phyloP scores from a whole-genome alignment of 2,329 filamentous ascomycete genomes.

The Amesomyces nigricolor region DNA sequence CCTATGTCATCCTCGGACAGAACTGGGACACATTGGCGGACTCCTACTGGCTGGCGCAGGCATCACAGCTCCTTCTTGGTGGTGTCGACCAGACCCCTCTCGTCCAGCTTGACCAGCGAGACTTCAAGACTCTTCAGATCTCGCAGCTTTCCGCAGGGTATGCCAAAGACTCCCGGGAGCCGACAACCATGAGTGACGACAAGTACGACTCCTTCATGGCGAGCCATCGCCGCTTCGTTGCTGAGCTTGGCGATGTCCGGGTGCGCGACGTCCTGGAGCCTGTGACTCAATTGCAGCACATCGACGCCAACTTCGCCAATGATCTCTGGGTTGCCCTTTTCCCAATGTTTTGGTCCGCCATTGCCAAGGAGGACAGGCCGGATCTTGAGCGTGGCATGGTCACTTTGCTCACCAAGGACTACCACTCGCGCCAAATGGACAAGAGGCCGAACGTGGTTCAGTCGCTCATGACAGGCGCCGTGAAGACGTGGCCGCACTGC shows the following conservation, averaged over 20 bases:
- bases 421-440: constrained; percentile 89
- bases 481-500: constrained; percentile 77
- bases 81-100: constrained; percentile 80
- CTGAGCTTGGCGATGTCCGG: constrained; percentile 78
- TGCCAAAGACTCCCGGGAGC: constrained; percentile 59
- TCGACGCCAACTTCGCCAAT: constrained; percentile 74
- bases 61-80: constrained; percentile 85
- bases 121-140: constrained; percentile 72
- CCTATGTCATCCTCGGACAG: constrained; percentile 83
- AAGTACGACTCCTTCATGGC: constrained; percentile 74
- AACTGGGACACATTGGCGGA: constrained; percentile 96
- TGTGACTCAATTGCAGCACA: constrained; percentile 84
- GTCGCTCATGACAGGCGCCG: constrained; percentile 81
- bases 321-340: constrained; percentile 89
- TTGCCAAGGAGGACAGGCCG: constrained; percentile 77
- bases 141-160: constrained; percentile 70
- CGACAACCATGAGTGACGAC: constrained; percentile 70
- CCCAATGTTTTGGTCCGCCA: constrained; percentile 87
- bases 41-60: constrained; percentile 95
- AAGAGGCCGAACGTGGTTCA: constrained; percentile 94
- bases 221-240: constrained; percentile 75
- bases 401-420: constrained; percentile 87
- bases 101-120: constrained; percentile 73
- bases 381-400: constrained; percentile 91
- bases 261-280: constrained; percentile 86